A percentile compares a stretch with the other conserved stretches of the same genome.
These are phyloP conservation scores for Phytophthora sansomeana DNA, from an alignment of 352 stramenopile species.

Conservation along the genomic window DNA sequence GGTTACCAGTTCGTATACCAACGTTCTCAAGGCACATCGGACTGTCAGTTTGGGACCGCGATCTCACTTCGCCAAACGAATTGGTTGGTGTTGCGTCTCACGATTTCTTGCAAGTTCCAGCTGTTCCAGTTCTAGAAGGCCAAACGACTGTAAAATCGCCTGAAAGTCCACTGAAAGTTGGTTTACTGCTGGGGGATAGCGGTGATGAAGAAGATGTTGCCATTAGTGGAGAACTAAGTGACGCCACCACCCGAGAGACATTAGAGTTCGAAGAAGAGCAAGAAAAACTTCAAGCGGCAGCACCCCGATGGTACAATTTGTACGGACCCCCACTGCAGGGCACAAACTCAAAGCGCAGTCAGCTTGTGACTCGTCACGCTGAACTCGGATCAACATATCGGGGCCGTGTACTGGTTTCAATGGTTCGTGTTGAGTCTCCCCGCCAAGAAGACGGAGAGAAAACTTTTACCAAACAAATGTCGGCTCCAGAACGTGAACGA, in stretches of 20 bases:
- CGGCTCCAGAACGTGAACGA: constrained; percentile 14
- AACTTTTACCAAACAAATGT: constrained; percentile 65
- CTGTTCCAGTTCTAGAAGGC: background rate
- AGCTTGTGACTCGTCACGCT: constrained; percentile 63
- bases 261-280: constrained; percentile 26
- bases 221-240: background rate
- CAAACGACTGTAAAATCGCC: background rate
- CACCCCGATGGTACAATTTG: constrained; percentile 80
- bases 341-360: constrained; percentile 60
- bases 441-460: constrained; percentile 59
- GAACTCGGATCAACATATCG: constrained; percentile 85
- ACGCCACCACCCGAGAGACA: constrained; percentile 12
- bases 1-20: constrained; percentile 83
- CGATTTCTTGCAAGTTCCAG: constrained; percentile 76
- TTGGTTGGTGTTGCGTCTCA: constrained; percentile 72
- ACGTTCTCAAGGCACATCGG: constrained; percentile 78
- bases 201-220: constrained; percentile 10
- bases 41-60: constrained; percentile 85
- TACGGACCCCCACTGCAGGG: constrained; percentile 82
- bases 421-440: constrained; percentile 61
- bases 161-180: constrained; percentile 6
- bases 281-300: constrained; percentile 10
- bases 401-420: constrained; percentile 80
- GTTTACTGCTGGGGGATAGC: constrained; percentile 16
- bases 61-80: constrained; percentile 73